Evolutionary conservation across 148 eudicot genomes (phyloP), one percentile per base, ranked within the genome.

Genomic region (Drosera capensis): DNA sequence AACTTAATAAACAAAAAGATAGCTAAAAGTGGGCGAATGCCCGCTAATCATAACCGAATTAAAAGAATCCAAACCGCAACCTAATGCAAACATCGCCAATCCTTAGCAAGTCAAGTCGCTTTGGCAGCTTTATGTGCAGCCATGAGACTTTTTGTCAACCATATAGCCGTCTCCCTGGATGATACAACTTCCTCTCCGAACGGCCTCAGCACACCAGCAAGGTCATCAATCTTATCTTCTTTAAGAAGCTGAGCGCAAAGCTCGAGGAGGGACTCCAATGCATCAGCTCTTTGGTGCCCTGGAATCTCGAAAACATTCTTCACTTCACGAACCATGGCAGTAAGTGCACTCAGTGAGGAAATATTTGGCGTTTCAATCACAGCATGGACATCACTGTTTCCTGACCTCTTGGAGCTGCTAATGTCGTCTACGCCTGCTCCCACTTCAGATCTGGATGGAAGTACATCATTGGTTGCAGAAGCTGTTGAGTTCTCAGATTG

Each of bases 101-200:
- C 11, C 31, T 0, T 5, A 28, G 11, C 31, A 28, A 28, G 7
- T 28, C 31, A 28, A 28, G 11, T 37, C 18, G 49, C 77, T 14
- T 71, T 66, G 7, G 34, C 48, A 20, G 71, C 55, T 49, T 81
- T 73, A 20, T 82, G 83, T 29, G 84, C 79, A 40, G 68, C 82
- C 57, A 83, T 80, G 22, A 88, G 68, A 69, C 92, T 88, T 68
- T 88, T 83, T 2, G 97, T 83, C 58, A 88, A 48, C 97, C 97
- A 88, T 35, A 88, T 88, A 18, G 94, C 94, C 30, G 97, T 88
- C 69, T 88, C 97, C 28, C 96, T 68, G 14, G 94, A 88, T 0
- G 96, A 88, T 7, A 88, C 92, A 1, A 69, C 57, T 40, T 88
- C 96, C 49, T 88, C 94, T 23, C 97, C 94, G 46, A 88, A 88